Base-by-base conservation (phyloP, 2,329 filamentous ascomycete species). In the Sporothrix luriei region DNA sequence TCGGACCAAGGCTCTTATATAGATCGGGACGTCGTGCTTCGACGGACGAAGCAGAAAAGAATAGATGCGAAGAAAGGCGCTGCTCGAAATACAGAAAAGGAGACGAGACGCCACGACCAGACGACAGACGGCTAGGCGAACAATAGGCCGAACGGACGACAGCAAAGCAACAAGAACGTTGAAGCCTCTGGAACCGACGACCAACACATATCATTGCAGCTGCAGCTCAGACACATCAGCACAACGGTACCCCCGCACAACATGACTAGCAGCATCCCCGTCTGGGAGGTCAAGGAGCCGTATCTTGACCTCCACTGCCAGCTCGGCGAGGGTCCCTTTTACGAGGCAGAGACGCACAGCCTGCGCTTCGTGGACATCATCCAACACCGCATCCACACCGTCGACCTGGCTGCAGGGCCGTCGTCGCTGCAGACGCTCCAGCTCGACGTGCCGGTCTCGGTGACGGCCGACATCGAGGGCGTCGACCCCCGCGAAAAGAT, bases 311-410 rank as follows among this genome's bases (percentile, higher is more conserved):
- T 87, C 69, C 84, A 87, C 73, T 92, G 90, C 80, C 82, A 81
- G 16, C 84, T 94, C 40, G 90, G 89, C 73, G 91, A 94, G 79
- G 91, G 86, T 0, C 91, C 91, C 1, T 92, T 88, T 80, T 92
- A 88, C 81, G 90, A 93, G 78, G 81, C 84, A 70, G 81, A 80
- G 26, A 87, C 85, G 66, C 85, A 91, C 78, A 84, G 82, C 61
- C 81, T 94, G 70, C 90, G 91, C 73, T 93, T 93, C 78, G 87
- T 94, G 72, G 94, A 97, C 79, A 94, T 97, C 79, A 90, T 90
- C 78, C 88, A 90, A 77, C 86, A 91, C 77, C 87, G 88, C 72
- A 77, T 97, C 59, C 90, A 95, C 81, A 84, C 85, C 62, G 84
- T 95, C 71, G 85, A 92, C 75, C 82, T 96, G 29, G 77, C 79